Base-by-base conservation (phyloP, 306 rosid genomes). In the Neltuma alba region DNA sequence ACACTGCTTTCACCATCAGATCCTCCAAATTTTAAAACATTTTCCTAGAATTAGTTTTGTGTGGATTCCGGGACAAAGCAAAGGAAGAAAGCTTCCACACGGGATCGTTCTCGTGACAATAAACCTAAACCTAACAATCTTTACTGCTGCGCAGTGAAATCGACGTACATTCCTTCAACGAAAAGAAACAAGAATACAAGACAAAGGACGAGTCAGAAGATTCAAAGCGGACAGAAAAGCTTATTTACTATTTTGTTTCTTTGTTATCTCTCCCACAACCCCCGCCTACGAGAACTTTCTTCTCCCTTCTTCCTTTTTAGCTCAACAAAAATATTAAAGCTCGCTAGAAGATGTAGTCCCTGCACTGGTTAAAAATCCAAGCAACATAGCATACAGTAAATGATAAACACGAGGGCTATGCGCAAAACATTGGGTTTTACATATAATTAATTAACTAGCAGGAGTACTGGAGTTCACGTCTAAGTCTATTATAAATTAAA, bases 151-250 rank as follows among this genome's bases (percentile, higher is more conserved):
- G 7, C 84, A 27, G 80, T 81, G 90, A 91, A 88, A 85, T 89
- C 75, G 82, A 89, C 84, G 90, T 88, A 88, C 89, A 89, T 90
- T 90, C 97, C 92, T 77, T 86, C 83, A 28, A 23, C 79, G 47
- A 70, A 48, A 82, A 82, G 86, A 88, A 85, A 87, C 93, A 92
- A 90, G 76, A 76, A 74, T 54, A 86, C 79, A 84, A 76, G 91
- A 89, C 96, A 89, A 92, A 78, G 6, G 2, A 90, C 78, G 47
- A 66, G 87, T 86, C 88, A 82, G 83, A 84, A 75, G 73, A 84
- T 79, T 71, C 44, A 75, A 81, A 9, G 74, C 69, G 37, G 41
- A 64, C 63, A 57, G 1, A 72, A n/a, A 52, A 71, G 50, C 74
- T 74, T 57, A 71, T 81, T 80, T 79, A 70, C 82, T 69, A 57